phyloP scores from a whole-genome alignment of 2,329 filamentous ascomycete genomes.

The Leptographium wingfieldii region DNA sequence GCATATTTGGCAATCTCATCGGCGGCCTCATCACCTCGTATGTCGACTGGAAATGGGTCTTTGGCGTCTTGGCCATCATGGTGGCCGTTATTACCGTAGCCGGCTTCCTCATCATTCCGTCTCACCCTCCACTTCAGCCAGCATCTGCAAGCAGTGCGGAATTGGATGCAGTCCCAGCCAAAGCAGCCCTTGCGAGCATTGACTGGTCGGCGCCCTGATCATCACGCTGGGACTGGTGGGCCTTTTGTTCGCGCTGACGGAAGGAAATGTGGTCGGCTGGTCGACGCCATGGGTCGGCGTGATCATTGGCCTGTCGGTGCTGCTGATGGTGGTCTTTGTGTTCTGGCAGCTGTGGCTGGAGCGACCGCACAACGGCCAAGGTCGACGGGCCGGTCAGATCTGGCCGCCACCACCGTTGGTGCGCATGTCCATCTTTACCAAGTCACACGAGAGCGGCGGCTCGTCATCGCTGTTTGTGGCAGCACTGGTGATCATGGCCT shows the following conservation, averaged over 20 bases:
- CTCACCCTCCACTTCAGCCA: slow-evolving; percentile 9
- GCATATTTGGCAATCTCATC: slow-evolving; percentile 51
- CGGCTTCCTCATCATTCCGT: slow-evolving; percentile 47
- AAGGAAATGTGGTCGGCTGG: slow-evolving; percentile 61
- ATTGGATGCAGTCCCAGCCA: slow-evolving; percentile 18
- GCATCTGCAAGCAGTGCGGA: neutral
- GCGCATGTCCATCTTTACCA: slow-evolving; percentile 49
- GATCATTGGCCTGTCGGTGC: slow-evolving; percentile 43
- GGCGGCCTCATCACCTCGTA: slow-evolving; percentile 52
- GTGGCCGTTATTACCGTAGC: slow-evolving; percentile 42
- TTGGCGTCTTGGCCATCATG: slow-evolving; percentile 50
- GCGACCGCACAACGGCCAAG: slow-evolving; percentile 25
- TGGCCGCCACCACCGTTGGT: slow-evolving; percentile 41
- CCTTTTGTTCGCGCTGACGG: slow-evolving; percentile 53
- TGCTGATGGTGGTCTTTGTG: slow-evolving; percentile 43
- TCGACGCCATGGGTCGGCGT: slow-evolving; percentile 46
- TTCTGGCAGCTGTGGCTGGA: slow-evolving; percentile 51
- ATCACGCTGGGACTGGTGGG: slow-evolving; percentile 50
- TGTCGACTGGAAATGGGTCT: slow-evolving; percentile 53
- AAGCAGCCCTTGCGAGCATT: slow-evolving; percentile 21
- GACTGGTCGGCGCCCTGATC: slow-evolving; percentile 54
- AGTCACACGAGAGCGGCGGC: slow-evolving; percentile 20
- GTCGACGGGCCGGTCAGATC: slow-evolving; percentile 13
- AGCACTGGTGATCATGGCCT: slow-evolving; percentile 50
- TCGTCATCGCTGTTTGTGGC: slow-evolving; percentile 35